A percentile compares a stretch with the other conserved stretches of the same genome.
These are phyloP conservation scores for Cutaneotrichosporon spelunceum DNA, from an alignment of 1,284 basidiomycete species.

Conservation along the genomic window DNA sequence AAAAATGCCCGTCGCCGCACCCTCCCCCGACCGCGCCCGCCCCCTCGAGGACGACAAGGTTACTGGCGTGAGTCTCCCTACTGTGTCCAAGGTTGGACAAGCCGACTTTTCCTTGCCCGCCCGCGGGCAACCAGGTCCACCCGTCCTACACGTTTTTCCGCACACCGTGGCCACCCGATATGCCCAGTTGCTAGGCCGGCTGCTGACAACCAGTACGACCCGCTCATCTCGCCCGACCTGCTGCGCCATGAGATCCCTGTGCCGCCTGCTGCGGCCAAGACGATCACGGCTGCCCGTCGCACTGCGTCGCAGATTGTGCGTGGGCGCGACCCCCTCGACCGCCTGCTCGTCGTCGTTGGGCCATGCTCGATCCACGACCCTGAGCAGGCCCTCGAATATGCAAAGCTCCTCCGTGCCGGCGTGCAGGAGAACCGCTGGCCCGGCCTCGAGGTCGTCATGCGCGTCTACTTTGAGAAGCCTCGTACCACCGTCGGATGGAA, in stretches of 20 bases:
- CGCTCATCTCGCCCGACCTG: slow-evolving; percentile 83
- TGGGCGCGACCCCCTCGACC: slow-evolving; percentile 67
- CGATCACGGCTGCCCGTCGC: slow-evolving; percentile 74
- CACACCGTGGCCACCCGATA: background rate
- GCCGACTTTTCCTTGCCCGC: background rate
- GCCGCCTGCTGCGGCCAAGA: slow-evolving; percentile 54
- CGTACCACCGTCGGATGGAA: slow-evolving; percentile 86
- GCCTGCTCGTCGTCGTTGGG: slow-evolving; percentile 84
- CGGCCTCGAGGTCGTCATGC: slow-evolving; percentile 87
- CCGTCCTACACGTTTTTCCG: slow-evolving; percentile 3
- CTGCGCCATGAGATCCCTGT: slow-evolving; percentile 75
- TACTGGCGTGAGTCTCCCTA: slow-evolving; percentile 39
- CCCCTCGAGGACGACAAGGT: slow-evolving; percentile 48
- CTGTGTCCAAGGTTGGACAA: background rate
- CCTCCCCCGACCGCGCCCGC: slow-evolving; percentile 41
- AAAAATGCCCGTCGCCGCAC: slow-evolving; percentile 38
- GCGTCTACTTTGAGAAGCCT: slow-evolving; percentile 76
- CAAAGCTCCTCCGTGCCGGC: slow-evolving; percentile 65
- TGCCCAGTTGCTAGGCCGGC: background rate
- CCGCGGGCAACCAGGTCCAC: background rate
- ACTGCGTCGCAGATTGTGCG: slow-evolving; percentile 72
- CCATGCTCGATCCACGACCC: slow-evolving; percentile 94
- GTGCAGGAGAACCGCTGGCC: slow-evolving; percentile 62
- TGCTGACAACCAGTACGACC: slow-evolving; percentile 67
- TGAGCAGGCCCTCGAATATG: slow-evolving; percentile 87